Conservation (phyloP, 2,329 filamentous ascomycete genomes). For the Beauveria sp. region DNA sequence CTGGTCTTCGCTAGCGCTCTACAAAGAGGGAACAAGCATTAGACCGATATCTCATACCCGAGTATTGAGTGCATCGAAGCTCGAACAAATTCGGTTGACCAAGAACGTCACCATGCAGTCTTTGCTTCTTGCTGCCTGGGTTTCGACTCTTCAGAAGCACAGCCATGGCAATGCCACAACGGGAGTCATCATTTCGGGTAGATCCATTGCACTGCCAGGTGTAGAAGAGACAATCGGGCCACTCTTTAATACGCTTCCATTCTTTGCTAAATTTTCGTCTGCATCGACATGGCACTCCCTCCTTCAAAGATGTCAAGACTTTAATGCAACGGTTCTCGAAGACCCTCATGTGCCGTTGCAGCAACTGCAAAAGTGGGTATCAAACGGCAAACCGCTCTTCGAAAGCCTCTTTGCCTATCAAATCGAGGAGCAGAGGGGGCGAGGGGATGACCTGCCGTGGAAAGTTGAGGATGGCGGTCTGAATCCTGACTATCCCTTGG, state of each 20-base stretch:
- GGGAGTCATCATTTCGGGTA: conserved; percentile 73
- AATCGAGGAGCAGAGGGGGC: conserved; percentile 29
- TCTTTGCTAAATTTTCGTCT: conserved; percentile 40
- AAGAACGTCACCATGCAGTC: conserved; percentile 14
- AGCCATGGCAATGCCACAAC: conserved; percentile 42
- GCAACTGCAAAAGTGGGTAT: conserved; percentile 73
- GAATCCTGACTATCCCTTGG: conserved; percentile 64
- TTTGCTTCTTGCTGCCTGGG: conserved; percentile 63
- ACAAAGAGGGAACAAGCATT: not conserved
- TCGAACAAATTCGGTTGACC: conserved; percentile 15
- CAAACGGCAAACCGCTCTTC: conserved; percentile 56
- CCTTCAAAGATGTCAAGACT: conserved; percentile 59
- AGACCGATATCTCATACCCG: not conserved
- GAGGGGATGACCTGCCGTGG: conserved; percentile 43
- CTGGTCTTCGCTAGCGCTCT: conserved; percentile 8
- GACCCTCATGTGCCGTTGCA: conserved; percentile 62
- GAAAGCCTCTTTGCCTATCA: conserved; percentile 81
- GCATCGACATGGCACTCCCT: conserved; percentile 51
- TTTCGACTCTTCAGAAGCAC: conserved; percentile 50
- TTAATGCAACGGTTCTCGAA: conserved; percentile 67
- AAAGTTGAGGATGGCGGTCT: conserved; percentile 37
- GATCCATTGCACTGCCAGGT: conserved; percentile 59
- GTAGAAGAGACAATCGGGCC: conserved; percentile 68
- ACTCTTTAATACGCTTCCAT: conserved; percentile 84
- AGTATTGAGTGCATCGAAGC: conserved; percentile 8